Conservation (phyloP, 2,329 filamentous ascomycete genomes). For the Fusarium robinianum region DNA sequence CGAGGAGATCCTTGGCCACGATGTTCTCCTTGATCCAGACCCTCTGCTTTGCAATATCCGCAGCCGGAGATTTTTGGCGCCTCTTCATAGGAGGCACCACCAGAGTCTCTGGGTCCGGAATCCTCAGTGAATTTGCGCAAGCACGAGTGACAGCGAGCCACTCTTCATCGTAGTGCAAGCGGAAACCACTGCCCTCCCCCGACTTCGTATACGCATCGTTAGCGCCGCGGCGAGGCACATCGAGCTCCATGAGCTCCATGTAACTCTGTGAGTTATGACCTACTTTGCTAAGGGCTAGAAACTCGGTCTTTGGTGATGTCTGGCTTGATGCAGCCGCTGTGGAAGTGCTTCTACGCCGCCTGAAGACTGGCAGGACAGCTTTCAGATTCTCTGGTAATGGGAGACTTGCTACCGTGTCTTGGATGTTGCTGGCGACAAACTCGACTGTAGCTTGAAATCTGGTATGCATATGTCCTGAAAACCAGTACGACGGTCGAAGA, state of each 20-base stretch:
- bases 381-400: conserved; percentile 2
- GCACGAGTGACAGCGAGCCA: conserved; percentile 91
- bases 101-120: conserved; percentile 69
- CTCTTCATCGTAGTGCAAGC: conserved; percentile 82
- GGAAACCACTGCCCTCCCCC: conserved; percentile 21
- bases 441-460: conserved; percentile 73
- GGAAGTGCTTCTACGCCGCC: background rate
- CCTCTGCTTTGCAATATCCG: conserved; percentile 39
- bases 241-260: conserved; percentile 60
- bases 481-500: conserved; percentile 83
- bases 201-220: conserved; percentile 48
- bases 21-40: conserved; percentile 80
- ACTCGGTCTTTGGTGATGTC: conserved; percentile 75
- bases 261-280: conserved; percentile 82
- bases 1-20: conserved; percentile 61
- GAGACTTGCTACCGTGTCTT: background rate
- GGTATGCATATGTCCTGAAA: conserved; percentile 88
- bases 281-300: conserved; percentile 89
- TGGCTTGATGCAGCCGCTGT: conserved; percentile 49
- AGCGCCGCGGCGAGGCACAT: conserved; percentile 31
- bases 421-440: conserved; percentile 47
- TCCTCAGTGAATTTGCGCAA: conserved; percentile 66
- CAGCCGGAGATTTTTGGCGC: conserved; percentile 47
- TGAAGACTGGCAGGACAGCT: conserved; percentile 9
- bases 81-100: conserved; percentile 64